Conservation (phyloP, 2,329 filamentous ascomycete genomes). For the Trichoderma endophyticum region DNA sequence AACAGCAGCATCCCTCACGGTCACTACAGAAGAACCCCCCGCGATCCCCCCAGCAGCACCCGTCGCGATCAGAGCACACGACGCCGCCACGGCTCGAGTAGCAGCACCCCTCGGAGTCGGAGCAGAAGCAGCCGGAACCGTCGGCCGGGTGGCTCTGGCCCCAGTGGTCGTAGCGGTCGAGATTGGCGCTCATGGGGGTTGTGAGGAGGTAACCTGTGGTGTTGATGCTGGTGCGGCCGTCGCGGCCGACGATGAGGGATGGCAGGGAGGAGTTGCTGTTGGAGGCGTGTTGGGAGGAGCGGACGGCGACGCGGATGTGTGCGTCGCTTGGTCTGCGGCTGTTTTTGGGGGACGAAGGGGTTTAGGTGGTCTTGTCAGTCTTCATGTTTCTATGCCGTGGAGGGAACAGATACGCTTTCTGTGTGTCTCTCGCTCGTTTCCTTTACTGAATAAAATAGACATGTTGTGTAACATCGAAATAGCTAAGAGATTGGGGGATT, state of each 20-base stretch:
- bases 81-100: constrained; percentile 19
- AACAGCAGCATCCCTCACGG: constrained; percentile 18
- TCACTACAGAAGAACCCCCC: constrained; percentile 18
- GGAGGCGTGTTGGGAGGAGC: not conserved
- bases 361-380: not conserved
- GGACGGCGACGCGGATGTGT: constrained; percentile 11
- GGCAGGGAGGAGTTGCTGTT: not conserved
- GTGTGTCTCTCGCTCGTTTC: not conserved
- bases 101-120: constrained; percentile 19
- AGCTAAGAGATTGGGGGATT: not conserved
- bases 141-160: not conserved
- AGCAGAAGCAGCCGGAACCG: not conserved
- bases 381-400: not conserved
- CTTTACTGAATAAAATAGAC: not conserved
- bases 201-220: constrained; percentile 12
- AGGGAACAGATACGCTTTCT: not conserved
- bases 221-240: constrained; percentile 7
- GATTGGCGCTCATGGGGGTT: constrained; percentile 1
- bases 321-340: constrained; percentile 11
- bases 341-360: not conserved
- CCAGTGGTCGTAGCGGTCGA: not conserved
- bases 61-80: constrained; percentile 16
- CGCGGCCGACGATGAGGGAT: not conserved
- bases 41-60: constrained; percentile 19
- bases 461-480: not conserved